A percentile compares a stretch with the other conserved stretches of the same genome.
phyloP scores from a whole-genome alignment of 2,329 filamentous ascomycete species.

The Fusarium pseudocircinatum region DNA sequence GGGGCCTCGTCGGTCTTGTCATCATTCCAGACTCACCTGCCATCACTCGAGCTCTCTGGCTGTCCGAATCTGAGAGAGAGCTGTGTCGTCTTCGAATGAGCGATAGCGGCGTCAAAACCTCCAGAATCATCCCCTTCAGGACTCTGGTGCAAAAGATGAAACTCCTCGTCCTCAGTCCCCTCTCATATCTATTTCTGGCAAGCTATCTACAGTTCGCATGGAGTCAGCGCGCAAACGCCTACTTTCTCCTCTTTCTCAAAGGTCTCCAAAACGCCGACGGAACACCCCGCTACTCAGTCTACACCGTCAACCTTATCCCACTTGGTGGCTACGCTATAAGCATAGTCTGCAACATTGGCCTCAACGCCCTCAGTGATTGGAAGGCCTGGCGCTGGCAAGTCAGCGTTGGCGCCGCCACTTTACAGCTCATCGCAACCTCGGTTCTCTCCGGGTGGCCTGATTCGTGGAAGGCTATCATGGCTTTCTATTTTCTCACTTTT shows the following conservation, averaged over 20 bases:
- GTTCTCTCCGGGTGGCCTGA: slow-evolving; percentile 40
- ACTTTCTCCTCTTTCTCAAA: slow-evolving; percentile 46
- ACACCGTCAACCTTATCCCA: slow-evolving; percentile 62
- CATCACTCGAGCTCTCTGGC: slow-evolving; percentile 32
- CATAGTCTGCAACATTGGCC: slow-evolving; percentile 61
- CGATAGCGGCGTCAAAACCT: slow-evolving; percentile 28
- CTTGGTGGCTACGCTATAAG: slow-evolving; percentile 52
- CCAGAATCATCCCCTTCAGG: slow-evolving; percentile 33
- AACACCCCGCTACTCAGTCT: slow-evolving; percentile 42
- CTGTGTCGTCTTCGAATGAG: slow-evolving; percentile 28
- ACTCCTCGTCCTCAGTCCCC: slow-evolving; percentile 21
- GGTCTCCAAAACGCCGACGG: slow-evolving; percentile 35
- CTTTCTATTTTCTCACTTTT: slow-evolving; percentile 50
- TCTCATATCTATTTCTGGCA: slow-evolving; percentile 46
- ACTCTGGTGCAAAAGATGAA: slow-evolving; percentile 24
- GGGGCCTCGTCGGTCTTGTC: slow-evolving; percentile 33
- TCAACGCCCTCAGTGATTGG: slow-evolving; percentile 64
- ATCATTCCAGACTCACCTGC: slow-evolving; percentile 36
- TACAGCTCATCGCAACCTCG: slow-evolving; percentile 47
- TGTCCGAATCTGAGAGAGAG: slow-evolving; percentile 15
- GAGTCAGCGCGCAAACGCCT: slow-evolving; percentile 50
- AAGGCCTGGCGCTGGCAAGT: slow-evolving; percentile 59
- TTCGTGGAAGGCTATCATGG: slow-evolving; percentile 43
- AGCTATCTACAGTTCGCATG: slow-evolving; percentile 48
- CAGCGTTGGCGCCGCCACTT: slow-evolving; percentile 58